A percentile compares a stretch with the other conserved stretches of the same genome.
phyloP scores from a whole-genome alignment of 805 yeast species.

The Metschnikowia cubensis region DNA sequence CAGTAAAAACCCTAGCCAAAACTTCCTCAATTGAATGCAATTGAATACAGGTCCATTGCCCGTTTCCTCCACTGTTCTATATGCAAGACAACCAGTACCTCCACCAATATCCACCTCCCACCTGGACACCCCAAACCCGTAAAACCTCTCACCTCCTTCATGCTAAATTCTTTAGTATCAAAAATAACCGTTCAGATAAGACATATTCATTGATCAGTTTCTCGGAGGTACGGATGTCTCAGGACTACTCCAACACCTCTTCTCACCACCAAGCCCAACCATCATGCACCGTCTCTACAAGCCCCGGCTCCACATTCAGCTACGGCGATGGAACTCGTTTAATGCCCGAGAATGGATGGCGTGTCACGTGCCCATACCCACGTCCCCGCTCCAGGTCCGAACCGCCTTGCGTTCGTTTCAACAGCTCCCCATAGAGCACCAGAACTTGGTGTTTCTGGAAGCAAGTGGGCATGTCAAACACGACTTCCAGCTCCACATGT shows the following conservation, averaged over 20 bases:
- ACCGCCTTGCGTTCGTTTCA: not conserved
- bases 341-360: not conserved
- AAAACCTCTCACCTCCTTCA: too few relatives aligned
- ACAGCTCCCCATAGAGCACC: not conserved
- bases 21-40: too few relatives aligned
- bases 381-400: not conserved
- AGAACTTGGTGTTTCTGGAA: not conserved
- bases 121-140: too few relatives aligned
- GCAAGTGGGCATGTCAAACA: not conserved
- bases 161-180: too few relatives aligned
- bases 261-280: not conserved
- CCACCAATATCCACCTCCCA: too few relatives aligned
- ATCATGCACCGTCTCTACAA: not conserved
- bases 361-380: not conserved
- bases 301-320: not conserved
- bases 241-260: not conserved
- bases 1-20: too few relatives aligned
- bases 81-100: too few relatives aligned
- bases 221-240: too few relatives aligned
- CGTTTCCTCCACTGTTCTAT: too few relatives aligned
- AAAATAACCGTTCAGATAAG: too few relatives aligned
- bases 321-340: constrained; percentile 1
- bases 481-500: constrained; percentile 3
- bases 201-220: too few relatives aligned
- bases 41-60: too few relatives aligned